phyloP scores from a whole-genome alignment of 805 yeast species.

The Starmerella khaoyaiensis region DNA sequence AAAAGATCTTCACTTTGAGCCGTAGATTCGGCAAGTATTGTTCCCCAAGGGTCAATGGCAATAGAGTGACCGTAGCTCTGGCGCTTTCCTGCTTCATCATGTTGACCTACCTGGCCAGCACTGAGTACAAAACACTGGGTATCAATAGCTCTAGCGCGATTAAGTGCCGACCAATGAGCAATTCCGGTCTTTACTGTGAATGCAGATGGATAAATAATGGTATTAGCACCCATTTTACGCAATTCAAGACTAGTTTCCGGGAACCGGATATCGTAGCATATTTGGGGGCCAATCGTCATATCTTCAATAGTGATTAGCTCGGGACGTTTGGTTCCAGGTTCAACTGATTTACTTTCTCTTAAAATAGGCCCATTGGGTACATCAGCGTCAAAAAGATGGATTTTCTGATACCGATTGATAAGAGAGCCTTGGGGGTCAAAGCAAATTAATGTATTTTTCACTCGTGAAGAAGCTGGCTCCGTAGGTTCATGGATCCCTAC shows the following conservation, averaged over 20 bases:
- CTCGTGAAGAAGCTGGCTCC: constrained; percentile 31
- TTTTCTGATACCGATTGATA: constrained; percentile 59
- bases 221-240: constrained; percentile 57
- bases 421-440: constrained; percentile 53
- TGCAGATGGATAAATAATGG: constrained; percentile 78
- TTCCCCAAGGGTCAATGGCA: constrained; percentile 89
- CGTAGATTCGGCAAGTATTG: constrained; percentile 60
- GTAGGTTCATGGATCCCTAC: constrained; percentile 86
- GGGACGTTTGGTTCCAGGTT: constrained; percentile 80
- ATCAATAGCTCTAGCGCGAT: constrained; percentile 75
- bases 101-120: constrained; percentile 81
- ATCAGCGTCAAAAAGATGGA: constrained; percentile 83
- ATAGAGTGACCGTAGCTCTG: constrained; percentile 78
- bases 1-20: constrained; percentile 70
- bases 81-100: constrained; percentile 51
- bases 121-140: constrained; percentile 74
- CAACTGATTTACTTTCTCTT: constrained; percentile 66
- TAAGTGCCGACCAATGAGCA: constrained; percentile 78
- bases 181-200: constrained; percentile 85
- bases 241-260: constrained; percentile 54
- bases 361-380: constrained; percentile 68
- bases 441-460: constrained; percentile 64
- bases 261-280: constrained; percentile 88
- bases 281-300: constrained; percentile 61
- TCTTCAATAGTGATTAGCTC: constrained; percentile 41